Percentiles rank a stretch among this genome's conserved stretches.
These are phyloP conservation scores for Barbarea vulgaris DNA, from an alignment of 345 rosid species.

Conservation along the genomic window DNA sequence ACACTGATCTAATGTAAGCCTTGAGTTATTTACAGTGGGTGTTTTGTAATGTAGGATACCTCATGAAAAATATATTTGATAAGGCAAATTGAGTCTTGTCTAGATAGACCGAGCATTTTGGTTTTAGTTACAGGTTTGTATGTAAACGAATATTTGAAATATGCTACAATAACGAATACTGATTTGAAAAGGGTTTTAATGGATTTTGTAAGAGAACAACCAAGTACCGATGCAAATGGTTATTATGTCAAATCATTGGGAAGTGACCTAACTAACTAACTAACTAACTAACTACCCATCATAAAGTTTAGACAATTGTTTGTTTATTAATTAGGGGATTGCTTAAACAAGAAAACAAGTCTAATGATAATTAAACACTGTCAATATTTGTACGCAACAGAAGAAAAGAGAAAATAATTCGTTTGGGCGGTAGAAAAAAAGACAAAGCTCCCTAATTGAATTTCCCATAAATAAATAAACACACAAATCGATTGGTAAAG, in stretches of 20 bases:
- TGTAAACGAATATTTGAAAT: not conserved
- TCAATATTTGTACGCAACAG: conserved; percentile 22
- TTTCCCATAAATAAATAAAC: conserved; percentile 27
- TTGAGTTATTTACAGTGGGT: not conserved
- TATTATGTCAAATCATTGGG: not conserved
- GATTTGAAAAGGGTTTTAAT: not conserved
- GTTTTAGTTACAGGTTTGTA: not conserved
- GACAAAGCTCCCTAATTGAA: not conserved
- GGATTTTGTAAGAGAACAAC: not conserved
- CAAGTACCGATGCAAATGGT: not conserved
- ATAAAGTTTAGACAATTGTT: not conserved
- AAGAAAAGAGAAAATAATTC: conserved; percentile 3
- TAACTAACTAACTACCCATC: not conserved
- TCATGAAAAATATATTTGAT: not conserved
- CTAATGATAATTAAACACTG: conserved; percentile 5
- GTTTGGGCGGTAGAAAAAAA: conserved; percentile 24
- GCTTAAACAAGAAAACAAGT: conserved; percentile 31
- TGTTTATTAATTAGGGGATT: conserved; percentile 25
- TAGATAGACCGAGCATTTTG: not conserved
- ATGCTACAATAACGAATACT: not conserved
- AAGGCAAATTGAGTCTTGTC: not conserved
- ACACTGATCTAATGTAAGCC: not conserved
- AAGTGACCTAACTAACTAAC: conserved; percentile 2
- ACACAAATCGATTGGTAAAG: conserved; percentile 24
- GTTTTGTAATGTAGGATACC: not conserved